Conservation (phyloP, 2,329 filamentous ascomycete species). For the Dryadomyces quercivorus region DNA sequence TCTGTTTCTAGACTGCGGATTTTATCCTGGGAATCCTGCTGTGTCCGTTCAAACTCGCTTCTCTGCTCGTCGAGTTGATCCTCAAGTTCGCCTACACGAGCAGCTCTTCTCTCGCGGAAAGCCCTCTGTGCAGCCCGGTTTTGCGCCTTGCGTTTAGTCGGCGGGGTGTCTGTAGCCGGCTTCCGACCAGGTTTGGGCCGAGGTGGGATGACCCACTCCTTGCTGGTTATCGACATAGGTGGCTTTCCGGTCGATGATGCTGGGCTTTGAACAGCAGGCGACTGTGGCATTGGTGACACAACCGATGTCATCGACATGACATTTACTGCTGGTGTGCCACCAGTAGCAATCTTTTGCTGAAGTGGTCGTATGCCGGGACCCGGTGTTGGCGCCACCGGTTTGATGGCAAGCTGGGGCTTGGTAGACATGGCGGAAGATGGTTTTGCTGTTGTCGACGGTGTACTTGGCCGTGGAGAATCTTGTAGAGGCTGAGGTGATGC, state of each 20-base stretch:
- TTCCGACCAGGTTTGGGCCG: constrained; percentile 85
- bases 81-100: constrained; percentile 67
- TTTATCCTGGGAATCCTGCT: constrained; percentile 44
- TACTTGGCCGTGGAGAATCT: constrained; percentile 7
- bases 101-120: constrained; percentile 77
- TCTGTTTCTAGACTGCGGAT: constrained; percentile 50
- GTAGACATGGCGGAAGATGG: constrained; percentile 8
- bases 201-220: constrained; percentile 77
- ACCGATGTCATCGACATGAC: constrained; percentile 36
- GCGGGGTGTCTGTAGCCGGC: constrained; percentile 83
- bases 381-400: constrained; percentile 6
- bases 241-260: constrained; percentile 18
- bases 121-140: constrained; percentile 85
- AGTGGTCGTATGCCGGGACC: constrained; percentile 14
- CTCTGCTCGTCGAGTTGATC: constrained; percentile 52
- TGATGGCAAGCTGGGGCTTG: constrained; percentile 11
- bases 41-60: constrained; percentile 41
- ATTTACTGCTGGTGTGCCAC: constrained; percentile 18
- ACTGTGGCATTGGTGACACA: constrained; percentile 27
- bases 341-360: constrained; percentile 14
- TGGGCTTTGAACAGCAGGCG: constrained; percentile 20
- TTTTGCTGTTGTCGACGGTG: constrained; percentile 10
- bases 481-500: constrained; percentile 7
- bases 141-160: constrained; percentile 87
- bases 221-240: constrained; percentile 55